A percentile compares a stretch with the other conserved stretches of the same genome.
phyloP scores from a whole-genome alignment of 306 rosid genomes.

The Prunus salicina region DNA sequence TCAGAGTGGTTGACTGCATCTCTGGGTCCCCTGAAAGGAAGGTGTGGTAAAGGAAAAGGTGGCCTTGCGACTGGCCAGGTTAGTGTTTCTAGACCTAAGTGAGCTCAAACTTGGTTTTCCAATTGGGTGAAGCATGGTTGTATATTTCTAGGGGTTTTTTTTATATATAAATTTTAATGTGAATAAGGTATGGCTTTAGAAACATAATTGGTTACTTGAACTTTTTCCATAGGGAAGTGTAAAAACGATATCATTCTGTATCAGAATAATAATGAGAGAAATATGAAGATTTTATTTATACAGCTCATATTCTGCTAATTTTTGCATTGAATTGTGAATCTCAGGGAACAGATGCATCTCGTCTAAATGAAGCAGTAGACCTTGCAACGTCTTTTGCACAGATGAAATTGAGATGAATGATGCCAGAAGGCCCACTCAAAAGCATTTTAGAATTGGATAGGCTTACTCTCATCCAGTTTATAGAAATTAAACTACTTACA shows the following conservation, averaged over 20 bases:
- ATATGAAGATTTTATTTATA: not conserved
- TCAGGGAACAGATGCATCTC: conserved; percentile 91
- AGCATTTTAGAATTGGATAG: not conserved
- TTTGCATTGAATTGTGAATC: not conserved
- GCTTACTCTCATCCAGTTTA: not conserved
- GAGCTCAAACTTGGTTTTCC: not conserved
- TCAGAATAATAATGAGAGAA: not conserved
- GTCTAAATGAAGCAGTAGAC: conserved; percentile 64
- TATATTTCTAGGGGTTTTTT: not conserved
- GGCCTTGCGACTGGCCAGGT: conserved; percentile 99
- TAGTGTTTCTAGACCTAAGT: conserved; percentile 17
- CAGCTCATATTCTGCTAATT: not conserved
- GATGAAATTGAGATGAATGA: conserved; percentile 51
- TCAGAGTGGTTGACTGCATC: conserved; percentile 84
- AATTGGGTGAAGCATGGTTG: not conserved
- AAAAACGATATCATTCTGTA: not conserved
- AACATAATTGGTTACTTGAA: not conserved
- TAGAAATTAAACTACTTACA: not conserved
- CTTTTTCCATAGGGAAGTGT: not conserved
- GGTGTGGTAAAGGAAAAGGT: conserved; percentile 89
- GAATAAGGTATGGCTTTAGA: not conserved
- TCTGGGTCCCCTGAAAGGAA: conserved; percentile 80
- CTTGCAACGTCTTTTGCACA: conserved; percentile 70
- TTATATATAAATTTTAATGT: not conserved
- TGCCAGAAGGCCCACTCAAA: not conserved